Evolutionary conservation across 2,329 filamentous ascomycete species (phyloP).

Genomic region (Parastagonospora avenae): DNA sequence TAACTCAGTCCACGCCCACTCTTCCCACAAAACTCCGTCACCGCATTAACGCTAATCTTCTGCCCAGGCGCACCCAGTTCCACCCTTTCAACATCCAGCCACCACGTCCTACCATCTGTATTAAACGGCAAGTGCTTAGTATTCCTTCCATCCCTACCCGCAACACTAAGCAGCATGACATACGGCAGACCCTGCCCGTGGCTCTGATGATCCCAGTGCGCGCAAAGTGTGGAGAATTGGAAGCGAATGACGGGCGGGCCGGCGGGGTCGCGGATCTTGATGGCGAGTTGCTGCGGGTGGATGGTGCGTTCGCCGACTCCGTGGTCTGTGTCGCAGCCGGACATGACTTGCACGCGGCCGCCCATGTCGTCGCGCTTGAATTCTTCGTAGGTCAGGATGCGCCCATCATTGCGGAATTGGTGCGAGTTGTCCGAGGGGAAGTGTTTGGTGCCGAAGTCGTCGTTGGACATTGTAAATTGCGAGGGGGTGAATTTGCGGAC

Average conservation of each 20-base stretch:
- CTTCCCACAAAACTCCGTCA: slow-evolving; percentile 59
- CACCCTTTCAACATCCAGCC: slow-evolving; percentile 67
- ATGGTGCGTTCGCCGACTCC: slow-evolving; percentile 64
- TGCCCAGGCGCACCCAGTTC: slow-evolving; percentile 60
- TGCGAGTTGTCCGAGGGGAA: slow-evolving; percentile 71
- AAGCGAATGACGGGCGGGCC: slow-evolving; percentile 66
- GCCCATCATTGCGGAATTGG: slow-evolving; percentile 77
- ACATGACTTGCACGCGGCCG: slow-evolving; percentile 55
- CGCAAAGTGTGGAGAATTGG: slow-evolving; percentile 77
- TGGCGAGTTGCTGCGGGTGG: slow-evolving; percentile 63
- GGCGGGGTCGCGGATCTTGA: slow-evolving; percentile 62
- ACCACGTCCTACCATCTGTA: slow-evolving; percentile 81
- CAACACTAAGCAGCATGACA: slow-evolving; percentile 71
- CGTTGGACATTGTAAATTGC: slow-evolving; percentile 69
- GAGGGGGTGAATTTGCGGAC: slow-evolving; percentile 66
- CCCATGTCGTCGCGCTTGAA: slow-evolving; percentile 69
- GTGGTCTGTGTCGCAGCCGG: slow-evolving; percentile 53
- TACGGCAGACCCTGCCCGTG: slow-evolving; percentile 70
- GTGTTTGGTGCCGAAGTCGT: slow-evolving; percentile 80
- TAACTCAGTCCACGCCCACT: slow-evolving; percentile 60
- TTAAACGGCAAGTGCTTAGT: slow-evolving; percentile 71
- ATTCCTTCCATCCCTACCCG: slow-evolving; percentile 65
- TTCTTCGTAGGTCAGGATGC: slow-evolving; percentile 75
- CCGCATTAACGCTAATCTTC: slow-evolving; percentile 66
- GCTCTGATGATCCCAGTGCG: slow-evolving; percentile 78